Conservation (phyloP, 139 green algal genomes). For the Desmodesmus armatus region DNA sequence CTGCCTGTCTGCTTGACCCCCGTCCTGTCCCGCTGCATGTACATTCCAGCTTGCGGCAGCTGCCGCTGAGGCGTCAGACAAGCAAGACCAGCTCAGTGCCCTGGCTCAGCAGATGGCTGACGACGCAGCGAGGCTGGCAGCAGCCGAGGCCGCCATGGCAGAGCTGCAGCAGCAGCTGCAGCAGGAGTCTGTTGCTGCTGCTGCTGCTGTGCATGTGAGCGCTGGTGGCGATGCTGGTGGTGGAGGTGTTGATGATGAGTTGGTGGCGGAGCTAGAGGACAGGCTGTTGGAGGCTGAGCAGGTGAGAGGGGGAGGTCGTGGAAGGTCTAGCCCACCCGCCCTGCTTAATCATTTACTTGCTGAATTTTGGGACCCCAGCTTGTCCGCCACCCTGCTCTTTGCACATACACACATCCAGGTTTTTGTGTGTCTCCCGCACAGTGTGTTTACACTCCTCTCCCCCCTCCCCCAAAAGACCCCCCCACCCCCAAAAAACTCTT, state of each 20-base stretch:
- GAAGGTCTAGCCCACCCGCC: too few species aligned
- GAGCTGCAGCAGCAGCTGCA: slow-evolving; percentile 19
- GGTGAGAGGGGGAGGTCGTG: not conserved
- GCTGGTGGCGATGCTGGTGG: not conserved
- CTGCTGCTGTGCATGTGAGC: not conserved
- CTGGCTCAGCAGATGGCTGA: slow-evolving; percentile 7
- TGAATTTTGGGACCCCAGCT: too few species aligned
- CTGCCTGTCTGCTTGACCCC: not conserved
- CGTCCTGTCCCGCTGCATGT: not conserved
- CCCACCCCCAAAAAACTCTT: too few species aligned
- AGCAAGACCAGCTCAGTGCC: slow-evolving; percentile 18
- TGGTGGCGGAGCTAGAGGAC: slow-evolving; percentile 32
- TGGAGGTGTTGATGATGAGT: not conserved
- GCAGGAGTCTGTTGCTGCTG: not conserved
- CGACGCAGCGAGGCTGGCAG: not conserved
- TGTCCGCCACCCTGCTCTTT: too few species aligned
- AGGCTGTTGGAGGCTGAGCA: slow-evolving; percentile 2
- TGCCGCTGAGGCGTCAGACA: not conserved
- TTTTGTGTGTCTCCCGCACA: too few species aligned
- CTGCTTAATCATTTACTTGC: too few species aligned
- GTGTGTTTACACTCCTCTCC: too few species aligned
- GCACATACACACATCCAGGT: too few species aligned
- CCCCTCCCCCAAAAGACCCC: too few species aligned
- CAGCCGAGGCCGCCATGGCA: not conserved
- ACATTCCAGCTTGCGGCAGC: not conserved